Base-by-base conservation (phyloP, 768 basidiomycete genomes). In the Tulasnella sp. region DNA sequence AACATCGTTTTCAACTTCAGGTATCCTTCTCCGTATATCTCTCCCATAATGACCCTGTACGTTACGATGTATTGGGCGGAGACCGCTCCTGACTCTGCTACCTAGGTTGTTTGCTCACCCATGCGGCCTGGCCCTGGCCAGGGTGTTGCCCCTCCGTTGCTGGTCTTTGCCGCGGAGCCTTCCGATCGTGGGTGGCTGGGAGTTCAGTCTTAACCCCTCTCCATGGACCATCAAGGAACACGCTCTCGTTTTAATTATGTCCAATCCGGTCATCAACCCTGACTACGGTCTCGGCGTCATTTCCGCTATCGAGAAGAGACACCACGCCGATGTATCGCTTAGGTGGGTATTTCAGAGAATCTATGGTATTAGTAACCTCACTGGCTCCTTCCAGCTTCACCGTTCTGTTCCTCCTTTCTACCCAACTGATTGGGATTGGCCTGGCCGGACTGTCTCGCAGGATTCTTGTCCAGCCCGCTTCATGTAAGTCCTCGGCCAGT, bases 191-290 rank as follows among this genome's bases (percentile, higher is more conserved):
- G 80, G 77, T 76, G 15, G 83, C 89, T 1, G 89, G 88, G 3
- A 86, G 90, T 3, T 74, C 86, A 48, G 90, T 90, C 79, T 91
- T 57, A 98, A 98, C 82, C 96, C 96, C 2, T 91, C 95, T 16
- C 95, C 95, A 26, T 98, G 95, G 94, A 97, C 95, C 83, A 95
- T 97, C 87, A 98, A 97, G 84, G 96, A 98, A 82, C 95, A 97
- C 81, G 92, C 93, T 10, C 86, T 95, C 23, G 92, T 97, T 44
- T 93, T 88, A 83, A 95, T 98, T 83, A 98, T 98, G 95, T 91
- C 94, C 16, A 96, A 95, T 20, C 82, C 85, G 32, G 78, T 74
- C 0, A 61, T 26, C 57, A 61, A 61, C 57, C 57, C 57, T 2
- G 83, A 86, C 0, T 86, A 95, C 82, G 95, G 92, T 0, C 85